phyloP scores from a whole-genome alignment of 108 stramenopile species.

The Nitzschia inconspicua region DNA sequence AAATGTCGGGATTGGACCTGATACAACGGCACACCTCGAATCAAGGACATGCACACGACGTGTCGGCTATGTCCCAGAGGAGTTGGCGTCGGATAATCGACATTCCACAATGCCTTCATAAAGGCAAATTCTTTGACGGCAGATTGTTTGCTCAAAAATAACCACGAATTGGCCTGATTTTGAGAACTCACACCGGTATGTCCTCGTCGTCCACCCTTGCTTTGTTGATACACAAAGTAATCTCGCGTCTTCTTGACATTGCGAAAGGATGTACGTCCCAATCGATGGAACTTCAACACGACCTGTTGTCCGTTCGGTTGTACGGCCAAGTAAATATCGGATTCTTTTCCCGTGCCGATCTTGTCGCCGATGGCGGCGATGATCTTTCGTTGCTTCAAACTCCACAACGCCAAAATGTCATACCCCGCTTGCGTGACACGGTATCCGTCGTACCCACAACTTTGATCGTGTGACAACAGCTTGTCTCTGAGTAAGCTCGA shows the following conservation, averaged over 20 bases:
- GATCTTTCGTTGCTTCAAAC: constrained; percentile 74
- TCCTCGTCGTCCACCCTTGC: constrained; percentile 24
- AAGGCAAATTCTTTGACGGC: constrained; percentile 96
- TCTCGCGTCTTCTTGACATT: constrained; percentile 97
- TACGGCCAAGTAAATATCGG: constrained; percentile 78
- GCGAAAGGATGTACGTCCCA: constrained; percentile 96
- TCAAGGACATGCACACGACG: constrained; percentile 86
- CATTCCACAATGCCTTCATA: constrained; percentile 93
- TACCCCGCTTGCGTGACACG: constrained; percentile 95
- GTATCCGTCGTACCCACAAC: constrained; percentile 94
- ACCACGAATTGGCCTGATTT: constrained; percentile 84
- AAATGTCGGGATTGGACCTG: constrained; percentile 78
- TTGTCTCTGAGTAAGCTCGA: constrained; percentile 89
- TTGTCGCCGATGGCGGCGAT: constrained; percentile 89
- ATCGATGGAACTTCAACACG: constrained; percentile 96
- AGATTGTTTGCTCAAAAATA: constrained; percentile 92
- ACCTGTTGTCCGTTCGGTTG: constrained; percentile 76
- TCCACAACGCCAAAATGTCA: constrained; percentile 93
- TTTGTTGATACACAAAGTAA: constrained; percentile 82
- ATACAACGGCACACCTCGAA: constrained; percentile 89
- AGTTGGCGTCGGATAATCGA: constrained; percentile 91
- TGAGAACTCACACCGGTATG: constrained; percentile 23
- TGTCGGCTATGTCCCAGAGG: constrained; percentile 96
- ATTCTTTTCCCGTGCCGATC: constrained; percentile 99
- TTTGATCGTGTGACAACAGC: constrained; percentile 88